Evolutionary conservation across 1,284 basidiomycete genomes (phyloP), one percentile per base, ranked within the genome.

Genomic region (Puccinia triticina): DNA sequence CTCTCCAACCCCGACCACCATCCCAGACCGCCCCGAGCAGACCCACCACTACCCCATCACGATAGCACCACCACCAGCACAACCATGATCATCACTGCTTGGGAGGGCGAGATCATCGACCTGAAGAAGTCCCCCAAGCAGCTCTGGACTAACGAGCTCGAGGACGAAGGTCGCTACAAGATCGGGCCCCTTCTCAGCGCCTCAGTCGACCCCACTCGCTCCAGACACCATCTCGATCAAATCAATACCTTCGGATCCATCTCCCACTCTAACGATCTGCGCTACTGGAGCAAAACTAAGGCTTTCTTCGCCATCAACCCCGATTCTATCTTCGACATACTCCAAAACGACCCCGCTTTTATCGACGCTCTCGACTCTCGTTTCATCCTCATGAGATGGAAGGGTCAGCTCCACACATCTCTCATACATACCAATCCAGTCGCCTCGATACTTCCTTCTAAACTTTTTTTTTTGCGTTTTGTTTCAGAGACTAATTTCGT

Each of bases 331-430:
- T 46, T 77, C 14, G 53, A 77, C n/a, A 43, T 8, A 0, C 29
- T 77, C 46, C 57, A 77, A 46, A 29, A 77, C 26, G n/a, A 78
- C 21, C 61, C 57, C 34, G 3, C 7, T 23, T 48, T 78, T 50
- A 29, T 64, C 26, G 46, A 78, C 29, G 18, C 43, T 21, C 32
- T 78, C 23, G 43, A 78, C 50, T 67, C 61, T 16, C 48, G 66
- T 26, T 78, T 78, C n/a, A 53, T 78, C 50, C 61, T 78, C 16
- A 78, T 78, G 77, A 66, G 64, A 40, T 78, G 77, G 77, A 78
- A 78, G 34, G 77, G 77, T 78, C 23, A 48, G 76, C 55, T 46
- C 29, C 40, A 26, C 2, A 14, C 23, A 23, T n/a, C 32, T 10
- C 12, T 50, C 16, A 50, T 10, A 37, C 12, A 1, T 11, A 32